Evolutionary conservation across 257 asterid species (phyloP).

Genomic region (Lycium ferocissimum): DNA sequence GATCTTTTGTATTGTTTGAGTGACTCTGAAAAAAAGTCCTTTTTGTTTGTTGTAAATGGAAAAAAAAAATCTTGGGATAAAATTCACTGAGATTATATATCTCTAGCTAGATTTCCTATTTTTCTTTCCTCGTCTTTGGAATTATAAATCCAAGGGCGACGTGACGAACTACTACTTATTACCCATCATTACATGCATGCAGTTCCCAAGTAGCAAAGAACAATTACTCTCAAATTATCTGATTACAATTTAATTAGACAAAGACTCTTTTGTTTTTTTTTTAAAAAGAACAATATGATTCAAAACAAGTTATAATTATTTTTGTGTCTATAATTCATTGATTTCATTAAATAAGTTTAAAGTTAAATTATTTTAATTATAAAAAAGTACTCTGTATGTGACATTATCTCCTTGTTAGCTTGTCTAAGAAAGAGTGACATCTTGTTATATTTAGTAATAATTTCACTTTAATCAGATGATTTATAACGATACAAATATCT

Average conservation of each 20-base stretch:
- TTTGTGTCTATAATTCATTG: not conserved
- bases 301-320: no score
- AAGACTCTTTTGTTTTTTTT: no score
- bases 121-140: constrained; percentile 38
- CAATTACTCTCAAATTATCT: not conserved
- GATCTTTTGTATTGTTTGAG: constrained; percentile 68
- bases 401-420: no score
- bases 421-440: no score
- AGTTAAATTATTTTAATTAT: no score
- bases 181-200: constrained; percentile 41
- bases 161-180: constrained; percentile 27
- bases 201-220: not conserved
- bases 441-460: no score
- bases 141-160: constrained; percentile 37
- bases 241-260: no score
- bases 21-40: constrained; percentile 42
- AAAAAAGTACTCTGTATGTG: no score
- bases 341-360: no score
- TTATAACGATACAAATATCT: no score
- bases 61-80: constrained; percentile 49
- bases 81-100: constrained; percentile 40
- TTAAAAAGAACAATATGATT: no score
- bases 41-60: constrained; percentile 45
- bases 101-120: not conserved
- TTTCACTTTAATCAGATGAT: no score